Evolutionary conservation across 2,329 filamentous ascomycete species (phyloP), one percentile per base, ranked within the genome.

Genomic region (Ascochyta viciae-villosae): DNA sequence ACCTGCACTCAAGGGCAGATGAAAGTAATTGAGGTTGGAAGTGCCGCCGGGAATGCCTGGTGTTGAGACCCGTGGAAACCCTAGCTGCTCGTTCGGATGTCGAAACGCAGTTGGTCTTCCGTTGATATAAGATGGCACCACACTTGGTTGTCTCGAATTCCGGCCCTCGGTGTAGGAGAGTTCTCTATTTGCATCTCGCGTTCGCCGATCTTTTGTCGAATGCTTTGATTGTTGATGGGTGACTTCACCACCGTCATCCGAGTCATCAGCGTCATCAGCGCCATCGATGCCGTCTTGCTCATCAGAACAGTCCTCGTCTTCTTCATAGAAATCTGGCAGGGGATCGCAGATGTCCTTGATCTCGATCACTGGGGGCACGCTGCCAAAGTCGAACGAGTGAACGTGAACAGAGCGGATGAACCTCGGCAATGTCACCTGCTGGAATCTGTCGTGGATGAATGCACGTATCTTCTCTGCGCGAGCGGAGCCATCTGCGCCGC

Each of bases 331-430:
- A 70, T 99, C 95, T 0, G 92, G 89, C 55, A 98, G 84, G 2
- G 95, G 95, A 74, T 99, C 93, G 66, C 94, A 96, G 58, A 99
- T 93, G 75, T 98, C 95, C 78, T 97, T 98, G 69, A 99, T 88
- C 72, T 96, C 92, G 38, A 99, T 85, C 65, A 90, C 85, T 1
- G 95, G 95, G 35, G 90, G 83, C 45, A 94, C 87, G 26, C 82
- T 86, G 43, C 95, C 95, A 74, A 99, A 97, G 62, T 94, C 89
- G 77, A 99, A 99, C 58, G 91, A 89, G 74, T 97, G 93, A 37
- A 97, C 93, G 50, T 92, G 89, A 67, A 99, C 95, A 24, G 92
- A 95, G 72, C 95, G 93, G 78, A 99, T 97, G 83, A 99, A 97
- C 70, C 92, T 90, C 56, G 95, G 95, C 42, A 99, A 84, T 24